These are phyloP conservation scores for Agapanthus africanus DNA, from an alignment of 106 monocot species.

Conservation along the genomic window DNA sequence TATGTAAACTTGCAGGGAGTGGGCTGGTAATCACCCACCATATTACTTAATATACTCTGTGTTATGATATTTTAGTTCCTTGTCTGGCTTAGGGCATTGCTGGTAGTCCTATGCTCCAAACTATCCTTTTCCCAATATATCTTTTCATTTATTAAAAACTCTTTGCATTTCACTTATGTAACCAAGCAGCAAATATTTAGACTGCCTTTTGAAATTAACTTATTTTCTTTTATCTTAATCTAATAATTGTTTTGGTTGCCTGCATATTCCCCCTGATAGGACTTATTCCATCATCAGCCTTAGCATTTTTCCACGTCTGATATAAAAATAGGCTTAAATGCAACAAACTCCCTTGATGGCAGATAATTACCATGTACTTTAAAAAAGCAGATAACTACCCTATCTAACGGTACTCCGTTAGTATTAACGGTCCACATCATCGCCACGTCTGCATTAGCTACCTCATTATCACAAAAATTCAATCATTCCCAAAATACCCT, in stretches of 20 bases:
- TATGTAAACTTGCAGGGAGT: slow-evolving; percentile 57
- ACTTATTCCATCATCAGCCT: no score
- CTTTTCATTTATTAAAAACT: slow-evolving; percentile 1
- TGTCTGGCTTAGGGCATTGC: not conserved
- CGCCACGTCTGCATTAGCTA: no score
- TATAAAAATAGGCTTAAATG: no score
- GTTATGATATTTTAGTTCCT: not conserved
- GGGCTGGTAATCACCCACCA: slow-evolving; percentile 46
- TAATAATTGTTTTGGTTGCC: not conserved
- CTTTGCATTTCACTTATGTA: not conserved
- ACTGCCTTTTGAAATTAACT: not conserved
- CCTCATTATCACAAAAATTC: no score
- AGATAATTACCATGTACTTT: no score
- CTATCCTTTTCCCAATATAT: not conserved
- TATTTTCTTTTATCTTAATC: not conserved
- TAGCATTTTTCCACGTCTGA: no score
- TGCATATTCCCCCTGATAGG: no score
- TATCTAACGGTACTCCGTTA: no score
- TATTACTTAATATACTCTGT: not conserved
- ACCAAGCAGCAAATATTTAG: not conserved
- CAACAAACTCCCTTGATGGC: no score
- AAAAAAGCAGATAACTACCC: no score
- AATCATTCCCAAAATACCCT: no score
- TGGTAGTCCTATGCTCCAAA: not conserved
- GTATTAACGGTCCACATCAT: no score